A percentile compares a stretch with the other conserved stretches of the same genome.
Conservation (phyloP, 1,284 basidiomycete species). For the Ceratobasidium sp. region DNA sequence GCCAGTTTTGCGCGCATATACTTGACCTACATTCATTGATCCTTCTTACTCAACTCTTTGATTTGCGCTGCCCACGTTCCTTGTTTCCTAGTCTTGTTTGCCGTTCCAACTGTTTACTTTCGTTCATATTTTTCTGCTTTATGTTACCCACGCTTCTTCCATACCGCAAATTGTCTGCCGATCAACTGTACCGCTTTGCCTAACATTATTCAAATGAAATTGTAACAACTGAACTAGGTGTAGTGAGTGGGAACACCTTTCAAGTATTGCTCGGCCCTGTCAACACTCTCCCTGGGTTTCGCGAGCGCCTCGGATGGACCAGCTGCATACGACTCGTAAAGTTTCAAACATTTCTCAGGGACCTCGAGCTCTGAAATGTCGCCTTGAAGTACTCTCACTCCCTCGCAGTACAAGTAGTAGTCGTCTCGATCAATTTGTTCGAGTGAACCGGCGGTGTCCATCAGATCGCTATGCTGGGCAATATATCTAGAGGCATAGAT, state of each 20-base stretch:
- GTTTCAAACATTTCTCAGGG: constrained; percentile 40
- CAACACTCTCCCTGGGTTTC: constrained; percentile 26
- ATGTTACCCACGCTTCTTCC: neutral
- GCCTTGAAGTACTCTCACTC: constrained; percentile 55
- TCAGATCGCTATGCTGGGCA: constrained; percentile 57
- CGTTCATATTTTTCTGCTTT: neutral
- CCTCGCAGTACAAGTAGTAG: constrained; percentile 57
- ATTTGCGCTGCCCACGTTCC: neutral
- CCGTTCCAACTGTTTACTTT: neutral
- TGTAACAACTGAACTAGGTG: neutral
- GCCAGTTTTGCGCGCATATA: constrained; percentile 13
- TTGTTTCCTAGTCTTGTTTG: neutral
- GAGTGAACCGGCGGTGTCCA: constrained; percentile 54
- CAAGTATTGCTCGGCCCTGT: constrained; percentile 31
- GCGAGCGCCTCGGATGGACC: constrained; percentile 15
- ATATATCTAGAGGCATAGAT: constrained; percentile 55
- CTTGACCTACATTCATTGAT: neutral
- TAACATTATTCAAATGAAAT: neutral
- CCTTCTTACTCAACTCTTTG: neutral
- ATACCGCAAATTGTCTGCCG: neutral
- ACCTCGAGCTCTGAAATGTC: constrained; percentile 46
- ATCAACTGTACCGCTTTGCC: too few species aligned
- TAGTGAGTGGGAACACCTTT: constrained; percentile 14
- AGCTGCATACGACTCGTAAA: constrained; percentile 12
- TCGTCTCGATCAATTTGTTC: constrained; percentile 59